Conservation (phyloP, 176 grass and related monocot genomes). For the Lolium multiflorum region DNA sequence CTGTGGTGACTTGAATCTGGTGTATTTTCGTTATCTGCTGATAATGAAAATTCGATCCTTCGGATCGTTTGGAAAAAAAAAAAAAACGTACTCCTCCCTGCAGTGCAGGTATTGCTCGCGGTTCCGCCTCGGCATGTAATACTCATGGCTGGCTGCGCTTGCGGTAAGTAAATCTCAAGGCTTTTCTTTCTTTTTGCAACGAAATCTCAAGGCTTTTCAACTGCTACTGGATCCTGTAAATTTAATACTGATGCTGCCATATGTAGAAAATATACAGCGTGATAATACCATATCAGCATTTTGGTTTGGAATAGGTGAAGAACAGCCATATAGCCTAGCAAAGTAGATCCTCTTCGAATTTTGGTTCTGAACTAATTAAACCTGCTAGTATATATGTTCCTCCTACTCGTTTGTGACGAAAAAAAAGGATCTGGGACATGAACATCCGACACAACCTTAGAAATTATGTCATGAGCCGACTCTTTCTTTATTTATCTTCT, state of each 20-base stretch:
- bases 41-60: no score
- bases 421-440: background rate
- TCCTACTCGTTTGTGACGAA: background rate
- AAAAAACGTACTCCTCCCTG: background rate
- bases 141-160: background rate
- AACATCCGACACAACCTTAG: background rate
- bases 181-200: background rate
- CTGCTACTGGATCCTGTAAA: background rate
- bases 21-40: no score
- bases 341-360: background rate
- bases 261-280: background rate
- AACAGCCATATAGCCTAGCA: background rate
- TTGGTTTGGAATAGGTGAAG: background rate
- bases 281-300: background rate
- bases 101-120: background rate
- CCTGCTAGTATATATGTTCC: background rate
- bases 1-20: no score
- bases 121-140: background rate
- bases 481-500: background rate
- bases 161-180: background rate
- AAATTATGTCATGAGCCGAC: background rate
- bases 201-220: no score
- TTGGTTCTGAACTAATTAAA: background rate
- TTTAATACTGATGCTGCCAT: no score
- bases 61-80: no score